Evolutionary conservation across 2,329 filamentous ascomycete genomes (phyloP), one percentile per base, ranked within the genome.

Genomic region (Akanthomyces lecanii): DNA sequence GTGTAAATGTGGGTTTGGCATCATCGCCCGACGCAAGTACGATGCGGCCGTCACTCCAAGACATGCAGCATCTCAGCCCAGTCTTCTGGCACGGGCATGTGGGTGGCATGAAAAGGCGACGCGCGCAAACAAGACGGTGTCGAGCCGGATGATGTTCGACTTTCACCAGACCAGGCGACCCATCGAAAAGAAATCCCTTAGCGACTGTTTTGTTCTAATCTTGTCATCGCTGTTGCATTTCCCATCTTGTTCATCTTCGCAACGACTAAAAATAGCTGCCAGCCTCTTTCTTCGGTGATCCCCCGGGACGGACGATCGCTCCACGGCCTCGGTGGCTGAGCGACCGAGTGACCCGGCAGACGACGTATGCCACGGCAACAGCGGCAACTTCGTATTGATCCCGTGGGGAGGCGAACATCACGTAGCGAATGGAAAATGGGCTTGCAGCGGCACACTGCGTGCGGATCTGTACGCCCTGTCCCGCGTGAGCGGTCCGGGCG

Each of bases 1-100:
- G 21, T 40, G n/a, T 38, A 6, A 50, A 48, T 58, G 55, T 58
- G 55, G 55, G 21, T 30, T 59, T 59, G 56, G 36, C 36, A 55
- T 36, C 53, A 40, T 59, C 14, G 16, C 33, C 40, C 25, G 40
- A 44, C 23, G 25, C 30, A 23, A 16, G n/a, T 36, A 21, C 16
- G 30, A 38, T 21, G 51, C 33, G 33, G 18, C 7, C 21, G 18
- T 14, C 25, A 33, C 25, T 28, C 52, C 23, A n/a, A 28, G 51
- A 54, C 51, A 42, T 25, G 33, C 52, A 42, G 52, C 21, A 36
- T 8, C 30, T 23, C 21, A 21, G 23, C 25, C 14, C 56, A 59
- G 18, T 25, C 42, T 28, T 8, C 52, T 14, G 21, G 53, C 33
- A 30, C 38, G 38, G 40, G 25, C 38, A 8, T 11, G 33, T 7